Base-by-base conservation (phyloP, 176 grass and related monocot genomes). In the Ananas comosus region DNA sequence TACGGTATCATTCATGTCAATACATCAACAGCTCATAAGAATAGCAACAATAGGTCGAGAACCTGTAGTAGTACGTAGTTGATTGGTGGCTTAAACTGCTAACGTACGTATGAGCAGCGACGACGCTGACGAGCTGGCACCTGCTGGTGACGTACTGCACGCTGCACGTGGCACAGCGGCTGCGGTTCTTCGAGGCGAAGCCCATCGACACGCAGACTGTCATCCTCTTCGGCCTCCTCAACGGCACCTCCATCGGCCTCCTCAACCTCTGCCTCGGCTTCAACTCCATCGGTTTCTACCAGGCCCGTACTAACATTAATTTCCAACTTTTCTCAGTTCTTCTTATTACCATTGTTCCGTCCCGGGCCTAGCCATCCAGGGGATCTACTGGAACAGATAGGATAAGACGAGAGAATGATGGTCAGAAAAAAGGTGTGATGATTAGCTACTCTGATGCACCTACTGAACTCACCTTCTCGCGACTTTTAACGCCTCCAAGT, bases 221-320 rank as follows among this genome's bases (percentile, higher is more conserved):
- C 47, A 64, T 92, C 81, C 83, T 91, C 33, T 97, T 97, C 14
- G 94, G 94, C 0, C 4, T 97, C 50, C 89, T 97, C 18, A 97
- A 97, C 28, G 94, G 94, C 9, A 90, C 81, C 67, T 92, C 86
- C 70, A 90, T 97, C 68, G 94, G 89, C 27, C 87, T 97, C 74
- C 94, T 97, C 52, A 97, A 97, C 65, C 94, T 97, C 19, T 92
- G 89, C 65, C 94, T 97, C 12, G 94, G 89, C 28, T 97, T 97
- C 86, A 97, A 97, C 78, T 97, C 94, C 51, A 68, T 97, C 53
- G 94, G 94, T 49, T 97, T 97, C 80, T 97, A 97, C 56, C 89
- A 97, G 89, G 94, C 78, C 75, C 80, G 73, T 61, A 19, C 33
- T 42, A 42, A 42, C 33, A 42, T 4, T n/a, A n/a, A n/a, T n/a